Conservation (phyloP, 2,329 filamentous ascomycete species). For the Aspergillus quadricinctus region DNA sequence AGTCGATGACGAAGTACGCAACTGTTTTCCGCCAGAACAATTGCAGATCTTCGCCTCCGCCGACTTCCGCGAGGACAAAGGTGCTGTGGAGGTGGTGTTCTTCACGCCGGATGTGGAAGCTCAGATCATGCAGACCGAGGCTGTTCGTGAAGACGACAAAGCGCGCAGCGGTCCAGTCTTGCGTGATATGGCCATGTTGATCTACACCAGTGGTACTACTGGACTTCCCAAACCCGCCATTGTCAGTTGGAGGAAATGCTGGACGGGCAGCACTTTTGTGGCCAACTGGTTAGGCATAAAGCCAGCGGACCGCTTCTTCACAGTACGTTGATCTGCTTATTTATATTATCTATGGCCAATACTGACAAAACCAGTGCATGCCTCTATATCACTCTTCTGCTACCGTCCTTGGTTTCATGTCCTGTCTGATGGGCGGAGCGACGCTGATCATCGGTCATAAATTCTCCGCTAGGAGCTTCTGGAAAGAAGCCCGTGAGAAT, state of each 20-base stretch:
- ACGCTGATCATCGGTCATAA: slow-evolving; percentile 70
- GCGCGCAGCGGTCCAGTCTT: slow-evolving; percentile 49
- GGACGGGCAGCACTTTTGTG: slow-evolving; percentile 51
- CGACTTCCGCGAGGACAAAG: slow-evolving; percentile 41
- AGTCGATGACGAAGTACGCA: slow-evolving; percentile 62
- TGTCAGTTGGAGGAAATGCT: slow-evolving; percentile 66
- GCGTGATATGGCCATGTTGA: slow-evolving; percentile 64
- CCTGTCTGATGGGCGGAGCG: slow-evolving; percentile 56
- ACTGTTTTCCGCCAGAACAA: slow-evolving; percentile 44
- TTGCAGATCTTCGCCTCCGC: slow-evolving; percentile 36
- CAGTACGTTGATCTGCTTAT: slow-evolving; percentile 45
- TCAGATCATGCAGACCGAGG: slow-evolving; percentile 49
- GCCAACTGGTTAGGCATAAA: slow-evolving; percentile 55
- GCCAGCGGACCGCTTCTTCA: slow-evolving; percentile 67
- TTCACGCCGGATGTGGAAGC: slow-evolving; percentile 57
- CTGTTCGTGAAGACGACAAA: slow-evolving; percentile 56
- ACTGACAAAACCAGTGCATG: slow-evolving; percentile 59
- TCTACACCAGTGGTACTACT: slow-evolving; percentile 83
- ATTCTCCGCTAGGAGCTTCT: slow-evolving; percentile 74
- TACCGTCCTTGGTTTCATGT: slow-evolving; percentile 62
- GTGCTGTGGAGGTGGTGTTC: slow-evolving; percentile 55
- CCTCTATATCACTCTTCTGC: slow-evolving; percentile 85
- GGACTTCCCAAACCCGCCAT: slow-evolving; percentile 77
- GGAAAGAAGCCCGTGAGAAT: slow-evolving; percentile 67
- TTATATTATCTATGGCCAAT: neutral